Evolutionary conservation across 108 stramenopile genomes (phyloP).

Genomic region (Mediolabrus comicus): DNA sequence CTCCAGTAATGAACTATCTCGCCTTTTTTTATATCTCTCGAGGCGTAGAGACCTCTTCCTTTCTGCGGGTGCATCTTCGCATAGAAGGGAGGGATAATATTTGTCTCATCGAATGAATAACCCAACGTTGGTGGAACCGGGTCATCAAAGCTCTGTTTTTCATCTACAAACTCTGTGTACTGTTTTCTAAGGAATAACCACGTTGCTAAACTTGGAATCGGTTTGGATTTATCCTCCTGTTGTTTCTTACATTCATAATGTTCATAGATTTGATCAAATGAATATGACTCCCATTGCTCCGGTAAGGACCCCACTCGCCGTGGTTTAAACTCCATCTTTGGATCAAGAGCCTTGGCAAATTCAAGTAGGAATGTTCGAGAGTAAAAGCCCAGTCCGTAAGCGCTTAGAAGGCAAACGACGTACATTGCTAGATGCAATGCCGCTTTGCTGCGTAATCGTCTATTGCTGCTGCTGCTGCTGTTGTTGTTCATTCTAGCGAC

Average conservation of each 20-base stretch:
- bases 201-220: neutral
- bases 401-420: neutral
- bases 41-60: slow-evolving; percentile 16
- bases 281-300: neutral
- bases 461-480: too few species aligned
- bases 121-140: slow-evolving; percentile 7
- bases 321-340: neutral
- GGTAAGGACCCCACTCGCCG: neutral
- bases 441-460: neutral
- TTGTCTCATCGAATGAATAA: neutral
- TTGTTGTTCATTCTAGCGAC: too few species aligned
- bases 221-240: neutral
- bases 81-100: neutral
- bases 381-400: neutral
- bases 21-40: neutral
- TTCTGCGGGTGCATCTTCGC: neutral
- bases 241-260: neutral
- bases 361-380: neutral
- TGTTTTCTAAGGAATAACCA: neutral
- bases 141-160: neutral
- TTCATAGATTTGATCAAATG: neutral
- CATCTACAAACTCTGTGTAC: slow-evolving; percentile 1
- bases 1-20: slow-evolving; percentile 5
- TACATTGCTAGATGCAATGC: neutral
- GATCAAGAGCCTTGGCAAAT: neutral